Percentiles rank a stretch among this genome's conserved stretches.
phyloP scores from a whole-genome alignment of 1,139 yeast genomes.

The Yamadazyma friedrichii region DNA sequence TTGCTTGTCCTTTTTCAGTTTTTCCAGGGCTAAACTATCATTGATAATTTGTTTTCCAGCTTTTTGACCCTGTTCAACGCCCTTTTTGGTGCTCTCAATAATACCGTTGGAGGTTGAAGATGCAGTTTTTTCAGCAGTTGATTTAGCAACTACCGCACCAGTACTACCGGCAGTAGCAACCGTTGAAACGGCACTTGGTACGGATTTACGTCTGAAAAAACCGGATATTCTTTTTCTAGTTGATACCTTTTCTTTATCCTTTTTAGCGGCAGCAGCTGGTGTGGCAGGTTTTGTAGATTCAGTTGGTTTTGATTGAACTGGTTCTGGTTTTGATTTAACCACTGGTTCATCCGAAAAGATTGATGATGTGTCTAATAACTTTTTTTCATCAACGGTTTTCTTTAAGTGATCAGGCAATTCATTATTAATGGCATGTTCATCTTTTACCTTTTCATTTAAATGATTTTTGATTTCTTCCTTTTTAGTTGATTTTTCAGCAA shows the following conservation, averaged over 20 bases:
- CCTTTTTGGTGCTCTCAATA: slow-evolving; percentile 2
- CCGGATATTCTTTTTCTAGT: slow-evolving; percentile 16
- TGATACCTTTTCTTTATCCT: slow-evolving; percentile 10
- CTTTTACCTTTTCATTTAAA: slow-evolving; percentile 36
- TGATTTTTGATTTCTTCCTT: slow-evolving; percentile 34
- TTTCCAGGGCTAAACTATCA: too few species aligned
- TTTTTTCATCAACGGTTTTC: slow-evolving; percentile 39
- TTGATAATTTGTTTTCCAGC: slow-evolving; percentile 2
- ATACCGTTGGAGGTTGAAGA: slow-evolving; percentile 1
- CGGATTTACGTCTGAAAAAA: slow-evolving; percentile 14
- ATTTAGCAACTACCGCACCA: slow-evolving; percentile 3
- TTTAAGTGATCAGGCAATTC: slow-evolving; percentile 56
- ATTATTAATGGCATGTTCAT: slow-evolving; percentile 44
- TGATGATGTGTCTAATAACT: slow-evolving; percentile 41
- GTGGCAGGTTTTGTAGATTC: slow-evolving; percentile 5
- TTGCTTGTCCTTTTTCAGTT: slow-evolving; percentile 7
- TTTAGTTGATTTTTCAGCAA: slow-evolving; percentile 27
- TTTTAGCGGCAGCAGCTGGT: not conserved
- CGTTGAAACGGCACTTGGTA: slow-evolving; percentile 5
- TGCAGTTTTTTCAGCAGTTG: slow-evolving; percentile 3
- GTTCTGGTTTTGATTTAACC: slow-evolving; percentile 12
- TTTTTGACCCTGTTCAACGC: not conserved
- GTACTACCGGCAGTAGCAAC: slow-evolving; percentile 8
- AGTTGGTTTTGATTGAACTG: slow-evolving; percentile 5
- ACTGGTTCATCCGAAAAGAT: slow-evolving; percentile 31